A percentile compares a stretch with the other conserved stretches of the same genome.
Evolutionary conservation across 495 filamentous ascomycete species (phyloP).

Genomic region (Podospora comata): DNA sequence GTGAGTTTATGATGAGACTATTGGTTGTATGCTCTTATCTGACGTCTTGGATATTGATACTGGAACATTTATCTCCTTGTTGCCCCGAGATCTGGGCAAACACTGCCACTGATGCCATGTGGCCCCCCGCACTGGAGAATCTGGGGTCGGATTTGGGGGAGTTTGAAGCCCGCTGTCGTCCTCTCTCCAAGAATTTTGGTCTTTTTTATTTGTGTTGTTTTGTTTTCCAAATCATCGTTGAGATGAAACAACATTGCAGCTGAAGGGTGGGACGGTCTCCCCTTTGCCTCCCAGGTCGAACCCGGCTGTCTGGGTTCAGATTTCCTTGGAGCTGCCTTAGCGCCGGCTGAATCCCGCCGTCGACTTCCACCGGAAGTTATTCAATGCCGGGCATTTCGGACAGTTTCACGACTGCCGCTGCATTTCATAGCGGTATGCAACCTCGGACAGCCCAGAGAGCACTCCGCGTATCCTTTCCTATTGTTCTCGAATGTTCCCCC

Average conservation of each 20-base stretch:
- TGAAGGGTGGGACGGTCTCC: background rate
- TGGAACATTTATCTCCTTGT: background rate
- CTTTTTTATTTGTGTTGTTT: background rate
- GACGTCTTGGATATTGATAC: background rate
- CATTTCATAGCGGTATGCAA: background rate
- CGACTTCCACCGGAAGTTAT: background rate
- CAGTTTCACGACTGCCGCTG: background rate
- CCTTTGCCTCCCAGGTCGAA: background rate
- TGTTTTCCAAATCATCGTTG: background rate
- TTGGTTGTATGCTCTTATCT: background rate
- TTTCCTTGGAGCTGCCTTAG: background rate
- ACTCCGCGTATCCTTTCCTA: background rate
- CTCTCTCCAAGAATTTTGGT: background rate
- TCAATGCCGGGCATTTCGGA: background rate
- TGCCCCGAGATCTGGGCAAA: background rate
- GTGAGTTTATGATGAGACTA: background rate
- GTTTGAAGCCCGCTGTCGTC: background rate
- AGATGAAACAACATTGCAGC: background rate
- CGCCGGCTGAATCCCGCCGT: background rate
- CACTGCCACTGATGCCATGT: background rate
- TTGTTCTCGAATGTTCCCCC: background rate
- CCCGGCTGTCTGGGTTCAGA: background rate
- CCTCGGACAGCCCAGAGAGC: background rate
- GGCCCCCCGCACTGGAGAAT: background rate
- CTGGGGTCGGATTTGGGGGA: background rate